phyloP scores from a whole-genome alignment of 2,329 filamentous ascomycete genomes.

The Colletotrichum musae region DNA sequence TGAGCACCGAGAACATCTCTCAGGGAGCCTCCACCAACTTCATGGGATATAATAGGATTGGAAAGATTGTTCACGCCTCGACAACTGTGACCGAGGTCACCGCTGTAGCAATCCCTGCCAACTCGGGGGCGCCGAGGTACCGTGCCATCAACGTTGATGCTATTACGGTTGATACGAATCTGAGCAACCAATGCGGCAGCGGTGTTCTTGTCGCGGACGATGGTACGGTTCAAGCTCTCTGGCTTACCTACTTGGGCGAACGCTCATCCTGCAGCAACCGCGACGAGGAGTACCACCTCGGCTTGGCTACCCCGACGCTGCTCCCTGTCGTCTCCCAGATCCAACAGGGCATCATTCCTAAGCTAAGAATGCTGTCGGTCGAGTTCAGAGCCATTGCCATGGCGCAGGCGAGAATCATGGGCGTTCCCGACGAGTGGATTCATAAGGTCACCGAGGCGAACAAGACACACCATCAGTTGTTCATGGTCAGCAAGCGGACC shows the following conservation, averaged over 20 bases:
- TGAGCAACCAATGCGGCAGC: conserved; percentile 92
- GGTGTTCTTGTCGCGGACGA: conserved; percentile 92
- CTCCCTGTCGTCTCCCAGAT: conserved; percentile 92
- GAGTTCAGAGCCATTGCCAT: conserved; percentile 97
- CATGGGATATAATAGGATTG: conserved; percentile 97
- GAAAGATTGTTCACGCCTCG: conserved; percentile 92
- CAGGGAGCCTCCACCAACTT: conserved; percentile 97
- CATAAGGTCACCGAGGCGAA: conserved; percentile 90
- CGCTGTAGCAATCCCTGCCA: conserved; percentile 95
- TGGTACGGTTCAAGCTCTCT: conserved; percentile 93
- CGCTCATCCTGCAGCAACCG: conserved; percentile 83
- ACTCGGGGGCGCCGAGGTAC: conserved; percentile 91
- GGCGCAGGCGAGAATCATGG: conserved; percentile 97
- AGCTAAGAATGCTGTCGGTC: conserved; percentile 91
- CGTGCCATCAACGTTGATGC: conserved; percentile 96
- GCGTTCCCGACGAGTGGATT: conserved; percentile 96
- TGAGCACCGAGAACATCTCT: conserved; percentile 86
- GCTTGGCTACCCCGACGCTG: conserved; percentile 88
- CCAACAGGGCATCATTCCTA: conserved; percentile 82
- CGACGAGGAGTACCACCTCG: conserved; percentile 97
- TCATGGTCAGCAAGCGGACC: conserved; percentile 95
- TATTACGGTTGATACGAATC: conserved; percentile 94
- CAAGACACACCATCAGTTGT: conserved; percentile 93
- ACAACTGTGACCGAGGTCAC: conserved; percentile 98
- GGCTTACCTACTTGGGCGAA: conserved; percentile 97